Base-by-base conservation (phyloP, 116 monocot genomes). In the Dioscorea cayenensis region DNA sequence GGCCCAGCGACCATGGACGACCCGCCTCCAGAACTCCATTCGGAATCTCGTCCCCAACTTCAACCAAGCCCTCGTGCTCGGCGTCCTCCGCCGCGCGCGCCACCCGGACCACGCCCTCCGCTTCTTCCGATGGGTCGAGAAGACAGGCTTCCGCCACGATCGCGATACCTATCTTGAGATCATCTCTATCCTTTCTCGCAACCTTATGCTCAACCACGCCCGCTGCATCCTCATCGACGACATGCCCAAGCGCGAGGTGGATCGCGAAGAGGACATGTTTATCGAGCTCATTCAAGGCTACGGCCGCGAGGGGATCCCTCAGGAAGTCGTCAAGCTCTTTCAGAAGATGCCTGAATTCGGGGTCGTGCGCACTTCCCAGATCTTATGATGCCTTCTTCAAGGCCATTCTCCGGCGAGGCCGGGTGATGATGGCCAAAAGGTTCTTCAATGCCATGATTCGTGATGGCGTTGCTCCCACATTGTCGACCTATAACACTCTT, bases 121-220 rank as follows among this genome's bases (percentile, higher is more conserved):
- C 29, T 92, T 96, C 86, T 96, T 96, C 82, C 92, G 96, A 3
- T 92, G 85, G 86, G 90, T 92, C 16, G 92, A 96, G 78, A 87
- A 88, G 75, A 86, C 90, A 6, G 92, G 92, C 21, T 95, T 95
- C 85, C 80, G 82, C 66, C 95, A 92, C 68, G 82, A 85, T 63
- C 48, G 23, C 18, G 22, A 32, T 6, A 92, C 92, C 74, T 92
- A 80, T 77, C 52, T 27, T 32, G 75, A 70, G 64, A 84, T 95
- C 43, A 69, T 90, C 72, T 70, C 76, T 19, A 62, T 84, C 66
- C 92, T 95, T 60, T 48, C 92, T 61, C 81, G 82, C 61, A 48
- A 71, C 28, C 77, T 73, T 29, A 95, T 95, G 95, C 85, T 95
- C 77, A 95, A 95, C 87, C 94, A 94, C 75, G 91, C 94, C 10